A percentile compares a stretch with the other conserved stretches of the same genome.
Conservation (phyloP, 176 grass and related monocot species). For the Dendrocalamus sinicus region DNA sequence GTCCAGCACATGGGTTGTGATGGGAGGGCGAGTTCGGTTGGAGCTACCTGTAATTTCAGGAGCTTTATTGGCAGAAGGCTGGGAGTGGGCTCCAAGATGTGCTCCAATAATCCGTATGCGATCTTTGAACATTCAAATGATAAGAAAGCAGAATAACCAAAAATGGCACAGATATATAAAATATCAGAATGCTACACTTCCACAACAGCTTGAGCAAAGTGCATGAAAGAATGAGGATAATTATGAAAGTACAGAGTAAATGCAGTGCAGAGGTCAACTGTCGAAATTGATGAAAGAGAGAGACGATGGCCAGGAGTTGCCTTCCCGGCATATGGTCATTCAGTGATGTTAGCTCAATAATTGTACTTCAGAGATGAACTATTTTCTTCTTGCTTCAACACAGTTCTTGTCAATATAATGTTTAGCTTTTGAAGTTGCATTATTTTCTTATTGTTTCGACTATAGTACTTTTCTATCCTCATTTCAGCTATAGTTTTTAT, state of each 20-base stretch:
- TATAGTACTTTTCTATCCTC: not conserved
- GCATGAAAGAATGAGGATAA: not conserved
- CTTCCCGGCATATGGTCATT: not conserved
- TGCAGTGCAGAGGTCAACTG: not conserved
- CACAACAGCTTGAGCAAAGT: not conserved
- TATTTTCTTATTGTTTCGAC: not conserved
- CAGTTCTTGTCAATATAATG: not conserved
- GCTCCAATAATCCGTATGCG: slow-evolving; percentile 83
- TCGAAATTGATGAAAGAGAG: not conserved
- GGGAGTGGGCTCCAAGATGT: slow-evolving; percentile 64
- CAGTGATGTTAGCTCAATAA: not conserved
- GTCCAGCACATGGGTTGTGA: slow-evolving; percentile 94
- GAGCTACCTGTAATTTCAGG: slow-evolving; percentile 72
- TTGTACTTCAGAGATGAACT: not conserved
- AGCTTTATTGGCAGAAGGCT: slow-evolving; percentile 64
- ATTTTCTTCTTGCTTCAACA: not conserved
- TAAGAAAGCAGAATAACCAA: slow-evolving; percentile 38
- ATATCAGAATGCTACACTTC: not conserved
- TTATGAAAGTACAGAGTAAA: not conserved
- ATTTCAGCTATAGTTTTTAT: not conserved
- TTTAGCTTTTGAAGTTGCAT: no score
- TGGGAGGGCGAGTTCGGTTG: slow-evolving; percentile 66
- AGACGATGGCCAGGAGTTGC: not conserved
- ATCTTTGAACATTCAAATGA: slow-evolving; percentile 58
- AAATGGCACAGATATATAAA: not conserved